Conservation (phyloP, 2,329 filamentous ascomycete genomes). For the Zymoseptoria passerinii region DNA sequence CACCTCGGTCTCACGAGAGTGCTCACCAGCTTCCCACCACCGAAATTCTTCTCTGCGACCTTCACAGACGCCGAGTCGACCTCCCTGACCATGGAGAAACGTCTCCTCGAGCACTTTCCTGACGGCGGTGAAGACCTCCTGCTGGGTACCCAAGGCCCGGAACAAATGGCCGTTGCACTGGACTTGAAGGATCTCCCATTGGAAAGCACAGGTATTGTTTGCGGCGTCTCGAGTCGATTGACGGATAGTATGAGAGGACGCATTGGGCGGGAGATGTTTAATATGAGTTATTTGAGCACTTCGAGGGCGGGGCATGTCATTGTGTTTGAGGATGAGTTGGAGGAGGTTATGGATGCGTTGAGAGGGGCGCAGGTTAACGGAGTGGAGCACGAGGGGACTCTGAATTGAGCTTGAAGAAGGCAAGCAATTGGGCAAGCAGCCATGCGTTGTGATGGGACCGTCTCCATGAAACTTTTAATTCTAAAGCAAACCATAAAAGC, state of each 20-base stretch:
- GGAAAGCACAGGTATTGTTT: conserved; percentile 90
- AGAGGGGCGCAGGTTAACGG: conserved; percentile 13
- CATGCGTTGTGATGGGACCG: no score
- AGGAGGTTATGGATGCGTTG: conserved; percentile 65
- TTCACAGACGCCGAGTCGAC: conserved; percentile 66
- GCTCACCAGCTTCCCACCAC: conserved; percentile 44
- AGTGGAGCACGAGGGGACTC: neutral
- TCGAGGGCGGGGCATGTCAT: conserved; percentile 85
- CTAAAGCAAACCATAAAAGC: neutral
- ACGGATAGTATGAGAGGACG: conserved; percentile 56
- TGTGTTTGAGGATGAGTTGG: conserved; percentile 64
- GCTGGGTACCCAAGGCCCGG: conserved; percentile 62
- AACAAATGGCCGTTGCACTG: conserved; percentile 75
- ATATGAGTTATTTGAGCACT: conserved; percentile 86
- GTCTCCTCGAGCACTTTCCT: conserved; percentile 49
- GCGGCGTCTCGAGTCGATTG: conserved; percentile 77
- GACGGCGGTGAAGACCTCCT: conserved; percentile 51
- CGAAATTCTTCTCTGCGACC: conserved; percentile 64
- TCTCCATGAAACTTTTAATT: no score
- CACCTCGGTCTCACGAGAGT: conserved; percentile 42
- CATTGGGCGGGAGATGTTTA: conserved; percentile 44
- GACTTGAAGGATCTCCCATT: conserved; percentile 73
- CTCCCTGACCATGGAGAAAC: conserved; percentile 63
- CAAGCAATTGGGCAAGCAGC: no score
- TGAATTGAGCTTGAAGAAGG: neutral